Percentiles rank a stretch among this genome's conserved stretches.
Conservation (phyloP, 345 rosid genomes). For the Aegle marmelos region DNA sequence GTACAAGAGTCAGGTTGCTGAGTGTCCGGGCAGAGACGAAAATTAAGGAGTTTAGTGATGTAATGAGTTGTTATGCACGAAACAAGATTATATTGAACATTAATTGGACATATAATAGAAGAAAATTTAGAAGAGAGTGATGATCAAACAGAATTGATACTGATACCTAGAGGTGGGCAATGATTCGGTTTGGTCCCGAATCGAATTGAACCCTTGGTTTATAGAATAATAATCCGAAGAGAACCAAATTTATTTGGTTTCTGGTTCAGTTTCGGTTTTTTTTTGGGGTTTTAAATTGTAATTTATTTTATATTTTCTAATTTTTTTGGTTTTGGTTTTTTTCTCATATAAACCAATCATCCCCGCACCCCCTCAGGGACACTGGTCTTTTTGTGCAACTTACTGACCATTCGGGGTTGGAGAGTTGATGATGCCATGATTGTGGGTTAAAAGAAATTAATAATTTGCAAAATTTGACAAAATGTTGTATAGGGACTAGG, state of each 20-base stretch:
- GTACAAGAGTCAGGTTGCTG: not conserved
- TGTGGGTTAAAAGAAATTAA: not conserved
- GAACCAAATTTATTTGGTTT: too few species aligned
- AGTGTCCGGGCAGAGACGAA: not conserved
- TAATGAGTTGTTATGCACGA: not conserved
- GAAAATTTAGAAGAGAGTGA: not conserved
- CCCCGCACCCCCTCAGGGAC: too few species aligned
- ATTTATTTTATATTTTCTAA: too few species aligned
- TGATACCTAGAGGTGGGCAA: not conserved
- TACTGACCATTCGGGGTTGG: not conserved
- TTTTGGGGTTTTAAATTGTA: too few species aligned
- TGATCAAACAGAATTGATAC: not conserved
- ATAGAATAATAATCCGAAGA: too few species aligned
- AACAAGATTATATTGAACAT: not conserved
- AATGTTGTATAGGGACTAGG: not conserved
- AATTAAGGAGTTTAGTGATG: not conserved
- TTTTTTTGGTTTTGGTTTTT: too few species aligned
- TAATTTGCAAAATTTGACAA: not conserved
- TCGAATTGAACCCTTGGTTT: too few species aligned
- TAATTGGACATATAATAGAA: not conserved
- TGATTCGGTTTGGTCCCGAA: too few species aligned
- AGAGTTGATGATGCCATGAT: not conserved
- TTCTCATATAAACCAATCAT: too few species aligned
- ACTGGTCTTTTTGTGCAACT: too few species aligned
- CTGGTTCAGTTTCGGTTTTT: too few species aligned